Evolutionary conservation across 2,329 filamentous ascomycete genomes (phyloP).

Genomic region (Colletotrichum falcatum): DNA sequence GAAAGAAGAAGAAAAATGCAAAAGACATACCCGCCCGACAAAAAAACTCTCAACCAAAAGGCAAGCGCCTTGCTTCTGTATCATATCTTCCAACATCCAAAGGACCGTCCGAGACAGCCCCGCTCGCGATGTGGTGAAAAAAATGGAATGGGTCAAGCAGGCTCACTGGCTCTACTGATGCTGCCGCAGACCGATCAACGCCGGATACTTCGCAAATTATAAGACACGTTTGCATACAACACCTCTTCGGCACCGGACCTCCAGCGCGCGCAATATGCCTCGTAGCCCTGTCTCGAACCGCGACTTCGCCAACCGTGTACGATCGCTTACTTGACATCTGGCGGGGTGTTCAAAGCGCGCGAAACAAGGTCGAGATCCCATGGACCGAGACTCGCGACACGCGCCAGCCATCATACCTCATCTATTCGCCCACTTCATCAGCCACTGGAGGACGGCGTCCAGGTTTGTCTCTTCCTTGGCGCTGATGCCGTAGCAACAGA

Average conservation of each 20-base stretch:
- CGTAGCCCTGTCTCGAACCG: constrained; percentile 8
- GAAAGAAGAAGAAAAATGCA: neutral
- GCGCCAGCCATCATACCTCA: constrained; percentile 55
- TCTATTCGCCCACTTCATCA: constrained; percentile 88
- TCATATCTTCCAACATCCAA: constrained; percentile 6
- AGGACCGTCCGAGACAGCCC: constrained; percentile 8
- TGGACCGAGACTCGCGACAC: constrained; percentile 10
- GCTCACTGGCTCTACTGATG: constrained; percentile 33
- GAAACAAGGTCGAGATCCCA: neutral
- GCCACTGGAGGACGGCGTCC: constrained; percentile 95
- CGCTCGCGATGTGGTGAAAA: constrained; percentile 18
- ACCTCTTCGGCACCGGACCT: neutral
- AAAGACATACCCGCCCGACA: neutral
- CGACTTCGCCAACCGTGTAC: neutral
- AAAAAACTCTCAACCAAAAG: constrained; percentile 4
- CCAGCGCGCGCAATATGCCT: neutral
- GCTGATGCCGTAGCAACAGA: constrained; percentile 98
- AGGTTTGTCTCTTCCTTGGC: constrained; percentile 99
- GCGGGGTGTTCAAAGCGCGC: neutral
- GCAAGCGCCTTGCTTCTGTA: constrained; percentile 9
- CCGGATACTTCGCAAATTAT: constrained; percentile 17
- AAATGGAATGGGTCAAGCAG: constrained; percentile 20
- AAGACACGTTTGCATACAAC: constrained; percentile 16
- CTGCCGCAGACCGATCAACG: constrained; percentile 36
- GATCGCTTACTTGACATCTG: neutral